Evolutionary conservation across 2,329 filamentous ascomycete genomes (phyloP).

Genomic region (Aspergillus eucalypticola): DNA sequence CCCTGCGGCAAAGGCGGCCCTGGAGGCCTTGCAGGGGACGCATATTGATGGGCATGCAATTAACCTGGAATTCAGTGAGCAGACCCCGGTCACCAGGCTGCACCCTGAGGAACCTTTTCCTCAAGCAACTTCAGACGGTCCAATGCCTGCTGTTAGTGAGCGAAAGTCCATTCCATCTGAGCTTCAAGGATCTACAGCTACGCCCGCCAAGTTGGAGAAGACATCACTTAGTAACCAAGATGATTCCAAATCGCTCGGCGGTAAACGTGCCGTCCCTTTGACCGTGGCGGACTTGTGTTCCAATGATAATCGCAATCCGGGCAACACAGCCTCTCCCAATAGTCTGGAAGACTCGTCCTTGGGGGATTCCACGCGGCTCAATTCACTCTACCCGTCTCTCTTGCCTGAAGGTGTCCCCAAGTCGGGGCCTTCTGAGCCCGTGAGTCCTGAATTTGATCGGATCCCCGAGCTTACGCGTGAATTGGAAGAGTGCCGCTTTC

Average conservation of each 20-base stretch:
- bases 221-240: neutral
- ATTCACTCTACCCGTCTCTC: constrained; percentile 38
- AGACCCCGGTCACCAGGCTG: constrained; percentile 24
- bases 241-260: neutral
- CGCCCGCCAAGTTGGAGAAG: neutral
- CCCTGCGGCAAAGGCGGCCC: constrained; percentile 37
- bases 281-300: constrained; percentile 14
- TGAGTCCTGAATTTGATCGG: constrained; percentile 12
- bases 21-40: constrained; percentile 38
- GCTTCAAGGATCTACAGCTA: constrained; percentile 5
- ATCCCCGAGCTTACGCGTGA: constrained; percentile 25
- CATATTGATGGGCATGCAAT: constrained; percentile 43
- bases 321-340: neutral
- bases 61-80: constrained; percentile 42
- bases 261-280: constrained; percentile 5
- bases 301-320: constrained; percentile 7
- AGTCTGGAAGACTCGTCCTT: constrained; percentile 3
- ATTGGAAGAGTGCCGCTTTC: constrained; percentile 33
- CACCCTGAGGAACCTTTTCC: neutral
- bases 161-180: neutral
- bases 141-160: neutral
- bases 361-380: constrained; percentile 14
- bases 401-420: constrained; percentile 20
- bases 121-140: neutral
- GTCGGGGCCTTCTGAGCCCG: constrained; percentile 1